phyloP scores from a whole-genome alignment of 176 grass and related monocot genomes.

The Zea luxurians region DNA sequence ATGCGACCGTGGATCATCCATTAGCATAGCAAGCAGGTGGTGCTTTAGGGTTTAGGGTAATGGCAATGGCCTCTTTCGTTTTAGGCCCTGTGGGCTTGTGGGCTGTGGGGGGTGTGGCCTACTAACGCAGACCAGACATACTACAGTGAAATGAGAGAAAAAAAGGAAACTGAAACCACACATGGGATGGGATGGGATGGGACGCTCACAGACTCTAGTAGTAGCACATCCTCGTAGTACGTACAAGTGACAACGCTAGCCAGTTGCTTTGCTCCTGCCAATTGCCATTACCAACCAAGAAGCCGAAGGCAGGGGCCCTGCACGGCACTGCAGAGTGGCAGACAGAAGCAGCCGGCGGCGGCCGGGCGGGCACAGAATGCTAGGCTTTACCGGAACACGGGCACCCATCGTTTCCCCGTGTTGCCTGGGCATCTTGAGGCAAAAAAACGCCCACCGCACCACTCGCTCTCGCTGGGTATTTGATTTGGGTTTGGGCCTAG shows the following conservation, averaged over 20 bases:
- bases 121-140: neutral
- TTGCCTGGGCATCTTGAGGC: slow-evolving; percentile 14
- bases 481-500: no score
- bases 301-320: neutral
- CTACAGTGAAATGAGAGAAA: neutral
- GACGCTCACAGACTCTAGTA: neutral
- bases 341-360: slow-evolving; percentile 4
- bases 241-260: neutral
- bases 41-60: no score
- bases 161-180: neutral
- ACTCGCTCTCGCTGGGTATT: no score
- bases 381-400: slow-evolving; percentile 25
- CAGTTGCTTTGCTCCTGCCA: neutral
- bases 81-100: neutral
- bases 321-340: neutral
- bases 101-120: neutral
- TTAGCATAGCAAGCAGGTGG: no score
- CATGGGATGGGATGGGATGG: neutral
- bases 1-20: no score
- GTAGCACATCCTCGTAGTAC: slow-evolving; percentile 10
- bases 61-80: neutral
- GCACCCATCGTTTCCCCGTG: neutral
- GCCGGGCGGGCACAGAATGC: neutral
- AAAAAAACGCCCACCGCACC: neutral
- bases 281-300: neutral